Evolutionary conservation across 306 rosid genomes (phyloP), one percentile per base, ranked within the genome.

Genomic region (Hylodesmum podocarpum): DNA sequence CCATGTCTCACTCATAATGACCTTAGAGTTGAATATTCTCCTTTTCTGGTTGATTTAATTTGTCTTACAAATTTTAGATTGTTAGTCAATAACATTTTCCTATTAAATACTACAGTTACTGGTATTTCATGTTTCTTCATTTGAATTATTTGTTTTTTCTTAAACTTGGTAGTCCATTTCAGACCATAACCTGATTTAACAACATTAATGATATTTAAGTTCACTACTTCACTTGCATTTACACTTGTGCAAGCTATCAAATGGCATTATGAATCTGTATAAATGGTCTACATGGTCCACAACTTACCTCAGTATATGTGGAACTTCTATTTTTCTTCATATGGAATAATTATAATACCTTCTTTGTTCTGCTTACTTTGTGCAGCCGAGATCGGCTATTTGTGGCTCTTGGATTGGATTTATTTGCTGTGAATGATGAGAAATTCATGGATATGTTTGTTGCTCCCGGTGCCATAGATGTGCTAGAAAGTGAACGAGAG

Each of bases 361-460:
- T 2, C 7, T 49, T 28, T 49, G 12, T 67, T 73, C 24, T 66
- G 39, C 49, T 43, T 78, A 43, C 68, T 31, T 22, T 78, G 19
- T 85, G 89, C 89, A 95, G 97, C 82, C 93, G 97, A 12, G 94
- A 92, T 59, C 81, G 85, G 57, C 93, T 95, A 81, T 82, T 90
- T 25, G 87, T 90, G 88, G 93, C 97, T 80, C 89, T 94, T 4
- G 93, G 91, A 18, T 82, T 95, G 69, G 96, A 95, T 80, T 83
- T 95, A 83, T 95, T 95, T 81, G 98, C 97, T 6, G 96, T 90
- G 76, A 92, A 89, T 29, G 98, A 95, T 73, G 97, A 92, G 63
- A 95, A 87, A 69, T 95, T 92, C 86, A 89, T 88, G 96, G 97
- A 90, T 82, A 92, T 92, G 99, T 95, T 95, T 86, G 90, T 95